Evolutionary conservation across 108 stramenopile species (phyloP).

Genomic region (Heterococcus sp.): DNA sequence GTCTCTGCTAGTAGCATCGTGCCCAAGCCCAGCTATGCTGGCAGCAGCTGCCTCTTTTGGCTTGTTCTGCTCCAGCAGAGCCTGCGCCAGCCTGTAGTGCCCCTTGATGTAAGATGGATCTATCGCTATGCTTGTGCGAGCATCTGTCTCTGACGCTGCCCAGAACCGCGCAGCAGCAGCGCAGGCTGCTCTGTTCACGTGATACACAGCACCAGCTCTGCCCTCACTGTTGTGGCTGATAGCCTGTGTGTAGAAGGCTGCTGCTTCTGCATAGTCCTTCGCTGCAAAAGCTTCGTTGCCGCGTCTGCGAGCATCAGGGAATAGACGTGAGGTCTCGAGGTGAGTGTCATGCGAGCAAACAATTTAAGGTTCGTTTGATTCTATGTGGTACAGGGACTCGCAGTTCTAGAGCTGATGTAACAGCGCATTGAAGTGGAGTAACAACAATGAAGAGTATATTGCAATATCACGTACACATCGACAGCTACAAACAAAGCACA

Average conservation of each 20-base stretch:
- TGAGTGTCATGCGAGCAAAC: no score
- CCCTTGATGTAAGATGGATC: conserved; percentile 12
- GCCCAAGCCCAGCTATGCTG: conserved; percentile 7
- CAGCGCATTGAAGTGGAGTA: no score
- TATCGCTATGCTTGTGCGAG: background rate
- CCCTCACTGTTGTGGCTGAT: background rate
- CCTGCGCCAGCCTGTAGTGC: conserved; percentile 15
- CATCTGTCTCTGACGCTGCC: conserved; percentile 2
- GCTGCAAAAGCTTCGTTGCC: background rate
- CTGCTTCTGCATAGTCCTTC: background rate
- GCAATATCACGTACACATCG: no score
- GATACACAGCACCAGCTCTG: background rate
- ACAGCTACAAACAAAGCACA: no score
- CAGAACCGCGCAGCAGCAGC: conserved; percentile 2
- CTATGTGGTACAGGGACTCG: no score
- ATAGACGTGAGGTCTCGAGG: background rate
- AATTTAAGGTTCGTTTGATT: no score
- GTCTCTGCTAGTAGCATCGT: no score
- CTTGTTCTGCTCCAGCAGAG: background rate
- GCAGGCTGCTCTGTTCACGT: conserved; percentile 2
- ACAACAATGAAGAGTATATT: no score
- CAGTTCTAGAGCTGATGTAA: no score
- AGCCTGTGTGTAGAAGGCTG: background rate
- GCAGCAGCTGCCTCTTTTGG: background rate
- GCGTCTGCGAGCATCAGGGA: background rate